A percentile compares a stretch with the other conserved stretches of the same genome.
Conservation (phyloP, 306 rosid genomes). For the Boehmeria nivea region DNA sequence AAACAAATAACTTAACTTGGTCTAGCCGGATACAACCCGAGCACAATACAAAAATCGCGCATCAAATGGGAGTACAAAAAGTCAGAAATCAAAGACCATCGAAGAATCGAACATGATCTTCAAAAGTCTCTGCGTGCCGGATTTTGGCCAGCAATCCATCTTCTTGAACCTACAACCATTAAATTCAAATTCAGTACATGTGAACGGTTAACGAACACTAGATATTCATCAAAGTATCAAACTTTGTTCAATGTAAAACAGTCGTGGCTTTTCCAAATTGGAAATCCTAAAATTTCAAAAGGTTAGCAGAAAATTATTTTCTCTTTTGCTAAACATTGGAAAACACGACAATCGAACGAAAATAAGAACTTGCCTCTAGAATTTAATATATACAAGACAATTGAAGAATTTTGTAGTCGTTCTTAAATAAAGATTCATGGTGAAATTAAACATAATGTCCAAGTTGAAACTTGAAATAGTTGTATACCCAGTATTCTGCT, state of each 20-base stretch:
- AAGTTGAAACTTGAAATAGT: conserved; percentile 6
- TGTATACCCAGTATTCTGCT: conserved; percentile 97
- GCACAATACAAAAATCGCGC: not conserved
- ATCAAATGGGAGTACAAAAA: not conserved
- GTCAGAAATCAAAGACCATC: conserved; percentile 57
- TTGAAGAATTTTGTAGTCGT: too few relatives aligned
- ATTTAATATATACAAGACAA: too few relatives aligned
- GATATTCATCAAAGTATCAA: too few relatives aligned
- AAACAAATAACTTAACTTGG: not conserved
- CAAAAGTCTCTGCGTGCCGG: conserved; percentile 77
- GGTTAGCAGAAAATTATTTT: too few relatives aligned
- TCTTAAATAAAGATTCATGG: too few relatives aligned
- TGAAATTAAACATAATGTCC: not conserved
- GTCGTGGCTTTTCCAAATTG: too few relatives aligned
- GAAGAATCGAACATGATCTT: conserved; percentile 71
- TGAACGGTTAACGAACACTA: not conserved
- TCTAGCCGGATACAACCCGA: conserved; percentile 5
- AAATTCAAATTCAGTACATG: not conserved
- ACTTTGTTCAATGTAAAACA: too few relatives aligned
- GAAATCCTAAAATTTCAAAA: too few relatives aligned
- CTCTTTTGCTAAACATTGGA: too few relatives aligned
- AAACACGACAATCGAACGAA: too few relatives aligned
- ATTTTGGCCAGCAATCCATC: conserved; percentile 83
- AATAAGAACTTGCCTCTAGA: too few relatives aligned
- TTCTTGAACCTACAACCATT: conserved; percentile 54